Conservation (phyloP, 2,329 filamentous ascomycete species). For the Epichloe festucae region DNA sequence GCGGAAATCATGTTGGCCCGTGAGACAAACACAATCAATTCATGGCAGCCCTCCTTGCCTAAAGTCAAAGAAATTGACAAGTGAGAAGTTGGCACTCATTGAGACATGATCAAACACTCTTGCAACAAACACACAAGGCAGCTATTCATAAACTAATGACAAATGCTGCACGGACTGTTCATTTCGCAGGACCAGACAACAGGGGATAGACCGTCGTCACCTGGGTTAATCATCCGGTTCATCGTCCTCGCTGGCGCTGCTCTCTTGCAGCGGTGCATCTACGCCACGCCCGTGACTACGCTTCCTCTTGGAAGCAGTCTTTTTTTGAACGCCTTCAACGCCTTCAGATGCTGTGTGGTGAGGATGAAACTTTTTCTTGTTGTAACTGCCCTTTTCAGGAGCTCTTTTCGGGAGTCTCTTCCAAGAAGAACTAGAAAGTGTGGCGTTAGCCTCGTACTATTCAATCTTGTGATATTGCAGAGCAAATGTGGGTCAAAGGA, state of each 20-base stretch:
- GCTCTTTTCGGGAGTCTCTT: slow-evolving; percentile 50
- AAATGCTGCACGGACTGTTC: slow-evolving; percentile 1
- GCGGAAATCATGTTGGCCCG: slow-evolving; percentile 15
- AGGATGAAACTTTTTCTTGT: slow-evolving; percentile 19
- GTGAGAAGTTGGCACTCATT: neutral
- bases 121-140: neutral
- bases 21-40: neutral
- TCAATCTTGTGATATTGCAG: neutral
- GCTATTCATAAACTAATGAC: neutral
- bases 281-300: slow-evolving; percentile 16
- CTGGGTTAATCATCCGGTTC: slow-evolving; percentile 50
- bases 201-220: slow-evolving; percentile 54
- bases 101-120: neutral
- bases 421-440: slow-evolving; percentile 70
- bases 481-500: neutral
- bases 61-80: neutral
- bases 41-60: neutral
- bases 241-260: slow-evolving; percentile 48
- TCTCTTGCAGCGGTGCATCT: slow-evolving; percentile 26
- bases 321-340: slow-evolving; percentile 28
- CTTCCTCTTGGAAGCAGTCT: slow-evolving; percentile 20
- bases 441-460: slow-evolving; percentile 9
- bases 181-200: slow-evolving; percentile 46
- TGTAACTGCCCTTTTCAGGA: slow-evolving; percentile 42
- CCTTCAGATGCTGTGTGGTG: slow-evolving; percentile 23